Evolutionary conservation across 2,329 filamentous ascomycete genomes (phyloP).

Genomic region (Mycosphaerella sp.): DNA sequence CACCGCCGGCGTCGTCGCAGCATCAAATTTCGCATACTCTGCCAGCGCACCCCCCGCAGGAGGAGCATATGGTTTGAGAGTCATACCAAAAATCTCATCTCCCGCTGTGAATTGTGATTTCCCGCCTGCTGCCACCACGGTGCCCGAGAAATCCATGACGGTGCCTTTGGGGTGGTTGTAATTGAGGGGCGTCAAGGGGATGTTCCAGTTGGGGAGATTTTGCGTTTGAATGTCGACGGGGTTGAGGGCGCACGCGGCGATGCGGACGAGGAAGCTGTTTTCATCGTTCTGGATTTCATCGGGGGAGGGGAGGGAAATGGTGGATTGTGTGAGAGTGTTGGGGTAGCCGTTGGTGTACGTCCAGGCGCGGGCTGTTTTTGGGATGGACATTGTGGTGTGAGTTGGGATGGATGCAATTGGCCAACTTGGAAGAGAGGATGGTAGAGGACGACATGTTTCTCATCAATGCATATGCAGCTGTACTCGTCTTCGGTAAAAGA

Average conservation of each 20-base stretch:
- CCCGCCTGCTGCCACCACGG: conserved; percentile 23
- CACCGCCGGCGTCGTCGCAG: conserved; percentile 21
- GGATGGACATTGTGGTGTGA: conserved; percentile 18
- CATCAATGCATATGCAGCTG: no score
- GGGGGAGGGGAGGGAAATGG: conserved; percentile 19
- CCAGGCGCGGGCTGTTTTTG: conserved; percentile 28
- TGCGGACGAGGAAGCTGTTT: conserved; percentile 29
- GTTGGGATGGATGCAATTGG: background rate
- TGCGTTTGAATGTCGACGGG: conserved; percentile 35
- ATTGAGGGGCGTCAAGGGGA: conserved; percentile 19
- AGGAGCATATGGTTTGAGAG: conserved; percentile 24
- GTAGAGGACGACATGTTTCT: background rate
- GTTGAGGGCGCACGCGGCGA: conserved; percentile 33
- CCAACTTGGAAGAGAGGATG: background rate
- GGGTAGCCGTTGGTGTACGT: conserved; percentile 33
- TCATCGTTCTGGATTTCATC: conserved; percentile 13
- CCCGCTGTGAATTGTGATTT: conserved; percentile 24
- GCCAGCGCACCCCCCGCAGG: conserved; percentile 25
- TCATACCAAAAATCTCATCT: conserved; percentile 33
- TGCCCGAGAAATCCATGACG: conserved; percentile 32
- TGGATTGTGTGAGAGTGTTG: conserved; percentile 23
- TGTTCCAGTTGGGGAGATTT: conserved; percentile 29
- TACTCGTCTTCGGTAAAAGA: no score
- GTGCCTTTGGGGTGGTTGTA: conserved; percentile 26
- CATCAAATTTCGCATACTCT: conserved; percentile 28